Percentiles rank a stretch among this genome's conserved stretches.
phyloP scores from a whole-genome alignment of 352 stramenopile species.

The Sclerospora graminicola region DNA sequence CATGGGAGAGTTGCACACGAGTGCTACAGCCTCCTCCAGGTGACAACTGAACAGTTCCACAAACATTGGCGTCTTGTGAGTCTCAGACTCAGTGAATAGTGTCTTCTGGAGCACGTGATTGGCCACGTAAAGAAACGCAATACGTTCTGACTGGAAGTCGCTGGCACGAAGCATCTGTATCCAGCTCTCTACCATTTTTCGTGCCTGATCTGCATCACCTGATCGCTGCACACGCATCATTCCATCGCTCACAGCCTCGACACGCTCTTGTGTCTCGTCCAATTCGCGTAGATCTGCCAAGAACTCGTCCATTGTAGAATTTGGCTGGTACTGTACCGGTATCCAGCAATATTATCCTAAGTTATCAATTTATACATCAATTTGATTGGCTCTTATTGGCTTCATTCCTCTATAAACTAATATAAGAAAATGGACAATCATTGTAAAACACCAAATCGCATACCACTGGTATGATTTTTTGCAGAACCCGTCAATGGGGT shows the following conservation, averaged over 20 bases:
- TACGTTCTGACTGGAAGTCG: conserved; percentile 71
- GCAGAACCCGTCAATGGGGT: too few relatives aligned
- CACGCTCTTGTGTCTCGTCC: conserved; percentile 76
- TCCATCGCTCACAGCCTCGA: conserved; percentile 68
- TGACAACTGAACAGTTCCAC: conserved; percentile 27
- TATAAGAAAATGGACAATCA: too few relatives aligned
- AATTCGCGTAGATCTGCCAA: conserved; percentile 60
- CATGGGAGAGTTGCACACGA: conserved; percentile 79
- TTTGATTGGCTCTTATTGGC: too few relatives aligned
- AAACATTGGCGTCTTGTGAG: conserved; percentile 13
- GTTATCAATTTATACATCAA: too few relatives aligned
- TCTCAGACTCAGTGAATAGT: conserved; percentile 21
- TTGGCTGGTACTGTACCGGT: too few relatives aligned
- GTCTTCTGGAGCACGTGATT: conserved; percentile 81
- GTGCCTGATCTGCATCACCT: conserved; percentile 15
- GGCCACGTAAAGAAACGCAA: conserved; percentile 76
- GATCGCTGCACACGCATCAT: conserved; percentile 44
- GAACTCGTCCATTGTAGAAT: conserved; percentile 54
- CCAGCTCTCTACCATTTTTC: conserved; percentile 56
- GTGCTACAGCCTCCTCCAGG: conserved; percentile 62
- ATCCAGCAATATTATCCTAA: too few relatives aligned
- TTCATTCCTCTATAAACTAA: too few relatives aligned
- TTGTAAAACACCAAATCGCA: too few relatives aligned
- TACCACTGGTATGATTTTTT: too few relatives aligned
- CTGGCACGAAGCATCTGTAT: conserved; percentile 50